Evolutionary conservation across 352 stramenopile species (phyloP), one percentile per base, ranked within the genome.

Genomic region (Phytophthora ohioensis): DNA sequence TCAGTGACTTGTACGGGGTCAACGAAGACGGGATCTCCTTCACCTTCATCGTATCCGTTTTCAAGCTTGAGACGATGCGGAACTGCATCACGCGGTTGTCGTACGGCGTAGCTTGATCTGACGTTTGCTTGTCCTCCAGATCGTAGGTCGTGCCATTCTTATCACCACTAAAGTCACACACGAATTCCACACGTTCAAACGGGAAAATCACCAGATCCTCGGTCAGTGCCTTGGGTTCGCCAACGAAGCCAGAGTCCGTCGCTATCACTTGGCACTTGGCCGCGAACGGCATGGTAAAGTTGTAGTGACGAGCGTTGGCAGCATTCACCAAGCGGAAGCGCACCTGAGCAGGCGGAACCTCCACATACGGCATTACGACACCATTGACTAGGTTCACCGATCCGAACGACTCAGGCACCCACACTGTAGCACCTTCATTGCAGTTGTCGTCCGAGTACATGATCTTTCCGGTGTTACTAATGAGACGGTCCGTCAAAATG

Each of bases 281-380:
- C 0, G 73, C 65, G 65, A 91, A 93, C 27, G 85, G 83, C 35
- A 93, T 79, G 21, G 80, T 80, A 11, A 91, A 78, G 75, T 91
- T 91, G 80, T 93, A 93, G 77, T 91, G 76, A 53, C 85, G 85
- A 31, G 85, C 68, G 64, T 93, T 93, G 66, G 85, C 82, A 8
- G 75, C 51, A 62, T 91, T 93, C 21, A 74, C 69, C 30, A 91
- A 36, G 27, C 85, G 83, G 68, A 93, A 91, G 36, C 85, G 85
- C 21, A 90, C 82, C 46, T 93, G 85, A n/a, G 81, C 78, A 35
- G 79, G 73, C 0, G 83, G 83, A 11, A 93, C 69, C 41, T 93
- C 80, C 2, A 91, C 34, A 68, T 85, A 38, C 30, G 82, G 84
- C 60, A 91, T 91, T 6, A 89, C 54, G 1, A 89, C 76, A 12